Percentiles rank a stretch among this genome's conserved stretches.
Evolutionary conservation across 1,284 basidiomycete genomes (phyloP).

Genomic region (Vanrija sp.): DNA sequence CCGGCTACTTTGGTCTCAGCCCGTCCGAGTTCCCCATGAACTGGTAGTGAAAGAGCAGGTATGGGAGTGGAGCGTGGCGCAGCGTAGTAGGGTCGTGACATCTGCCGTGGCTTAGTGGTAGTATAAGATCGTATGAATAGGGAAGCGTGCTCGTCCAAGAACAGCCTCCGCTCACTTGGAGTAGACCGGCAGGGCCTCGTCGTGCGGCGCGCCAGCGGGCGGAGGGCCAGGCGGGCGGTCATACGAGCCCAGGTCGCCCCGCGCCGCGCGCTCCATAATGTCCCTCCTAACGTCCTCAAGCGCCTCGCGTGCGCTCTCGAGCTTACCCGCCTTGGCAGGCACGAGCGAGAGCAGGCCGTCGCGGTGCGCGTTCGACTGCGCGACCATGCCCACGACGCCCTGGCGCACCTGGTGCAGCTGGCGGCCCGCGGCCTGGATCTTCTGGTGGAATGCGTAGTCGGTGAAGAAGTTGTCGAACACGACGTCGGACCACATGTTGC

Average conservation of each 20-base stretch:
- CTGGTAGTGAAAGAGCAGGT: neutral
- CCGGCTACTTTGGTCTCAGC: slow-evolving; percentile 6
- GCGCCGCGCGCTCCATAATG: slow-evolving; percentile 4
- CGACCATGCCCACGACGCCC: neutral
- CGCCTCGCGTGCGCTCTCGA: slow-evolving; percentile 4
- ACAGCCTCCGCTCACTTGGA: no score
- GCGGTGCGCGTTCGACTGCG: slow-evolving; percentile 1
- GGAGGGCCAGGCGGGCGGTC: no score
- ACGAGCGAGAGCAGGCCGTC: neutral
- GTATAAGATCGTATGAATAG: no score
- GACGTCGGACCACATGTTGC: slow-evolving; percentile 21
- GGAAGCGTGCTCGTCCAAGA: no score
- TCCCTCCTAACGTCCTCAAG: slow-evolving; percentile 6
- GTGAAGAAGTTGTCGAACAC: slow-evolving; percentile 28
- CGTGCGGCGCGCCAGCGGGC: no score
- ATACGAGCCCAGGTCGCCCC: no score
- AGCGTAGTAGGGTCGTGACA: no score
- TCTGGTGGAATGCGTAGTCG: slow-evolving; percentile 22
- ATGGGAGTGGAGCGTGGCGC: no score
- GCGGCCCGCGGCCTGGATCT: slow-evolving; percentile 7
- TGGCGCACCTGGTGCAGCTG: neutral
- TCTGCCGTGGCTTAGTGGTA: no score
- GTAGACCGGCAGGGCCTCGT: no score
- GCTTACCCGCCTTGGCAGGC: neutral
- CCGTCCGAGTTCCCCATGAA: neutral